Percentiles rank a stretch among this genome's conserved stretches.
These are phyloP conservation scores for Mortierella alpina DNA, from an alignment of 192 early-diverging fungal species.

Conservation along the genomic window DNA sequence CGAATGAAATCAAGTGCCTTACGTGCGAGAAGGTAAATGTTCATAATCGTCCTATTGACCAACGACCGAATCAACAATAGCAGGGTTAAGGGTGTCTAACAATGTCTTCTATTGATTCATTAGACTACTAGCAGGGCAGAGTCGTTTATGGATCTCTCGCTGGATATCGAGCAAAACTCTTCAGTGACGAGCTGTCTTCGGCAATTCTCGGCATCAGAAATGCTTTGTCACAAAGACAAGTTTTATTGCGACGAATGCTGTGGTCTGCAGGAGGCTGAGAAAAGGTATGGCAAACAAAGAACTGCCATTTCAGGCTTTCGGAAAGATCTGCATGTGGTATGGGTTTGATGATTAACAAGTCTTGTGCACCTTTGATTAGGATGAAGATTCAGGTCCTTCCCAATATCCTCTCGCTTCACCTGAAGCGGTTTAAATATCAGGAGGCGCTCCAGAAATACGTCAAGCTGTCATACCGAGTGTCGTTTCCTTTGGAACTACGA, in stretches of 20 bases:
- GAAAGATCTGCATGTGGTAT: not conserved
- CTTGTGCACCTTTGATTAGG: constrained; percentile 49
- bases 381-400: constrained; percentile 97
- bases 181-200: constrained; percentile 95
- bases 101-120: not conserved
- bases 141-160: constrained; percentile 93
- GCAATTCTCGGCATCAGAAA: constrained; percentile 96
- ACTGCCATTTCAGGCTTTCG: not conserved
- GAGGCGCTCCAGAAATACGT: constrained; percentile 90
- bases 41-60: not conserved
- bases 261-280: constrained; percentile 97
- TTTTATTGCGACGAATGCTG: constrained; percentile 97
- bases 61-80: too few relatives aligned
- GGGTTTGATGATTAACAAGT: not conserved
- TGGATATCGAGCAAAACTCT: constrained; percentile 96
- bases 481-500: constrained; percentile 93
- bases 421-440: constrained; percentile 99
- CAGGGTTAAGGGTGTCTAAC: not conserved
- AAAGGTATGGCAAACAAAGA: constrained; percentile 59
- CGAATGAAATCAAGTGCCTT: constrained; percentile 97
- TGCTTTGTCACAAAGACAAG: constrained; percentile 96
- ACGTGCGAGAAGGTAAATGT: constrained; percentile 88
- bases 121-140: constrained; percentile 93
- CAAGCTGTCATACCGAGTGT: constrained; percentile 94
- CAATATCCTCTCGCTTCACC: constrained; percentile 93